Evolutionary conservation across 139 green algal genomes (phyloP).

Genomic region (Tetraselmis chui): DNA sequence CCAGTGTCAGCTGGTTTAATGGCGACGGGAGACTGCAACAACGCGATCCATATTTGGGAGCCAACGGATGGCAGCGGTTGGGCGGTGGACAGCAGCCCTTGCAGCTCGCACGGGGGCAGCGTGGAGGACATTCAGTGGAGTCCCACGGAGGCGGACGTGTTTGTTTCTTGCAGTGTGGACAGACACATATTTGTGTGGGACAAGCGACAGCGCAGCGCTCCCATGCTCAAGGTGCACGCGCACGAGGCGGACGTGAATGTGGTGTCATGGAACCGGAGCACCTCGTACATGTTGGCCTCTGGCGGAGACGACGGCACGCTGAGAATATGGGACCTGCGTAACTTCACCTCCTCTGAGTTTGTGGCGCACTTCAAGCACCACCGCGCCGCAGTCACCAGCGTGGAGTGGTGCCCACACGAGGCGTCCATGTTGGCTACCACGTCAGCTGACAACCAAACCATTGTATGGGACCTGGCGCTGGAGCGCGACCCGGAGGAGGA

Average conservation of each 20-base stretch:
- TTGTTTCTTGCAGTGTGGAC: conserved; percentile 79
- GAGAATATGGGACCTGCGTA: conserved; percentile 91
- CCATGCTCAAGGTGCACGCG: conserved; percentile 38
- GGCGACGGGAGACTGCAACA: conserved; percentile 60
- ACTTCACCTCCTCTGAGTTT: conserved; percentile 35
- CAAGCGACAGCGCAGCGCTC: conserved; percentile 42
- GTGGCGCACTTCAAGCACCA: conserved; percentile 70
- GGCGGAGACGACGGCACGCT: conserved; percentile 84
- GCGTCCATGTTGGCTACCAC: conserved; percentile 77
- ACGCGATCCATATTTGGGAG: conserved; percentile 82
- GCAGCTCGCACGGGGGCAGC: conserved; percentile 42
- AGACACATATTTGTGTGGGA: conserved; percentile 82
- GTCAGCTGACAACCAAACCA: conserved; percentile 62
- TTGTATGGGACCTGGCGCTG: conserved; percentile 94
- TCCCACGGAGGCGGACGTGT: conserved; percentile 78
- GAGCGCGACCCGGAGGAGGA: conserved; percentile 95
- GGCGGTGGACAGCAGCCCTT: conserved; percentile 35
- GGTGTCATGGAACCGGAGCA: conserved; percentile 84
- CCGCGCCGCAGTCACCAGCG: conserved; percentile 66
- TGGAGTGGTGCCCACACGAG: conserved; percentile 95
- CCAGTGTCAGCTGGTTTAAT: conserved; percentile 55
- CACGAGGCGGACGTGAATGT: conserved; percentile 92
- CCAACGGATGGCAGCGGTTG: conserved; percentile 63
- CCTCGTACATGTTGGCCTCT: conserved; percentile 89
- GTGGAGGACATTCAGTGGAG: conserved; percentile 97